Base-by-base conservation (phyloP, 2,329 filamentous ascomycete species). In the Colletotrichum destructivum region DNA sequence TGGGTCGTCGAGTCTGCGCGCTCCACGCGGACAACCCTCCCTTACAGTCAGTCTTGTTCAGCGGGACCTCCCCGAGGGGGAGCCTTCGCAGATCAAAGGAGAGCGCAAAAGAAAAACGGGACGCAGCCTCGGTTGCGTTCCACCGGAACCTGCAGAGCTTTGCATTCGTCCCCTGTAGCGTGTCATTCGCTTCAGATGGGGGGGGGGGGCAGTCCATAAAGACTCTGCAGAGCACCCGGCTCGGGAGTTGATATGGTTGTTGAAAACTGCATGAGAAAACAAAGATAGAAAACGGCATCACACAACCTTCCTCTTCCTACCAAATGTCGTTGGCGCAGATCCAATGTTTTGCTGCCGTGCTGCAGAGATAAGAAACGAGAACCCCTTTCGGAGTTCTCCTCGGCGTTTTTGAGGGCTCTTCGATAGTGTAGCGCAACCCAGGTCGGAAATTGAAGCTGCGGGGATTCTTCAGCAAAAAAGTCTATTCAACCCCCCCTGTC, bases 1-100 rank as follows among this genome's bases (percentile, higher is more conserved):
- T 62, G 56, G 23, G 23, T 26, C 23, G 59, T 31, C 54, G 21
- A 31, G 52, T 23, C 23, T 26, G 23, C 42, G 31, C 9, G 52
- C 57, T 63, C 62, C 57, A 54, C 69, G 52, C 23, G 44, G 38
- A 35, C 62, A 64, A 42, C 40, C 26, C 52, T 42, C 42, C 49
- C 23, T 26, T 26, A 62, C 18, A 67, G 62, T 71, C 68, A n/a
- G n/a, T n/a, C n/a, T 71, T 71, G 68, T 71, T 71, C 56, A 67
- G 68, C 68, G 68, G 68, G 63, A 35, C 44, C 44, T 51, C 12
- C 2, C 23, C 23, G 23, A 26, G 23, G 38, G 49, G 40, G 11
- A 26, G 26, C 47, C n/a, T n/a, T 55, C 47, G 63, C 42, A 62
- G 56, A 61, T 62, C 68, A 61, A 61, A 55, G 62, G 26, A 55